Evolutionary conservation across 108 stramenopile genomes (phyloP), one percentile per base, ranked within the genome.

Genomic region (Cyclotella kingstonii): DNA sequence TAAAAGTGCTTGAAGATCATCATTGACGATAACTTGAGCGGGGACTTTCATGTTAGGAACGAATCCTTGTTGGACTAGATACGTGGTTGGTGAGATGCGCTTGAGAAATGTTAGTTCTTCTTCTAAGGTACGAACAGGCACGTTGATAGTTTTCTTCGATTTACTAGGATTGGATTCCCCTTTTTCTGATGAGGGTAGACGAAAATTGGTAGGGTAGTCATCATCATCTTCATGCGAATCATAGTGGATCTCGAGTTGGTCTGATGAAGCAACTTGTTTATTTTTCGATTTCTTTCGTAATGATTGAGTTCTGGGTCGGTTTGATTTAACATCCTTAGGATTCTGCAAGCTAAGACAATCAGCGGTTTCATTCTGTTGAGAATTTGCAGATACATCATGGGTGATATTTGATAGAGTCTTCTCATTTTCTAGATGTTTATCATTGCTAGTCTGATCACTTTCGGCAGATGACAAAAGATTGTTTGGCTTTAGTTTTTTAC

Each of bases 21-120:
- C 35, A 56, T 89, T 85, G 21, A 87, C 86, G 53, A 85, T 85
- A 23, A 93, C 81, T 43, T 59, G 61, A 0, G 85, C 91, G n/a
- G 68, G 57, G 9, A 81, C 77, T 38, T 56, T 77, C 90, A 91
- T 91, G 52, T 83, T 83, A 10, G 90, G 85, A 29, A 91, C 90
- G 46, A 89, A 91, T 36, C 90, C 90, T 28, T 34, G 18, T 17
- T 58, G 36, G 23, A 91, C 82, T 12, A 57, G 51, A 47, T 79
- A 89, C 27, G 54, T 54, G n/a, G 59, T 63, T 8, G 58, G 51
- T 17, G 68, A 66, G 25, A 69, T 33, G 3, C 75, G 54, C 27
- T 50, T 51, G n/a, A 91, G 76, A 44, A 72, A 91, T 18, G 44
- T 12, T 54, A 81, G 57, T 43, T 91, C 90, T 56, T 86, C 85